Evolutionary conservation across 192 early-diverging fungal genomes (phyloP).

Genomic region (Jimgerdemannia flammicorona): DNA sequence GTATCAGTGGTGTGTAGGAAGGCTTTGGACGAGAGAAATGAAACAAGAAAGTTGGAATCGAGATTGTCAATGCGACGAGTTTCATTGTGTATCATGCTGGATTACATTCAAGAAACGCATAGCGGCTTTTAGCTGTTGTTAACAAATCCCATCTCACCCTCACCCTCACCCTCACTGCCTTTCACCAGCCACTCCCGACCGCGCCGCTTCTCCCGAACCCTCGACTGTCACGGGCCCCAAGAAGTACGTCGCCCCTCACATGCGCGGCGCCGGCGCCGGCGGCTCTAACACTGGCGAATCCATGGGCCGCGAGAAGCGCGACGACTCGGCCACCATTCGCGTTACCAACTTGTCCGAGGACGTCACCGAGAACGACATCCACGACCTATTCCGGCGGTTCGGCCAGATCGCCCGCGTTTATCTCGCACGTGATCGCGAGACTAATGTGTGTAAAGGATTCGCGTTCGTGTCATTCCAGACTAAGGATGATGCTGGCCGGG

Average conservation of each 20-base stretch:
- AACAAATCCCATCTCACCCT: neutral
- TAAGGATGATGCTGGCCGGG: constrained; percentile 77
- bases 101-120: neutral
- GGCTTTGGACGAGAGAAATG: too few species aligned
- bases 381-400: constrained; percentile 84
- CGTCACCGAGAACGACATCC: constrained; percentile 82
- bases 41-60: too few species aligned
- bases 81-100: neutral
- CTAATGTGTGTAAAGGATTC: constrained; percentile 88
- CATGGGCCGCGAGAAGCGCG: constrained; percentile 55
- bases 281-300: constrained; percentile 30
- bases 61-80: too few species aligned
- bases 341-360: constrained; percentile 97
- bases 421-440: constrained; percentile 82
- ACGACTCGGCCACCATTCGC: constrained; percentile 74
- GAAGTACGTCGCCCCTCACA: constrained; percentile 87
- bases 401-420: constrained; percentile 82
- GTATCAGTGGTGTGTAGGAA: too few species aligned
- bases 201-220: constrained; percentile 20
- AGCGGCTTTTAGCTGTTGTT: neutral
- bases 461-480: constrained; percentile 90
- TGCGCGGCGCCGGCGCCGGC: constrained; percentile 61
- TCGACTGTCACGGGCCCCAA: constrained; percentile 30
- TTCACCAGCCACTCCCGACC: constrained; percentile 2
- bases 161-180: neutral